phyloP scores from a whole-genome alignment of 1,284 basidiomycete species.

The Inonotus obliquus region DNA sequence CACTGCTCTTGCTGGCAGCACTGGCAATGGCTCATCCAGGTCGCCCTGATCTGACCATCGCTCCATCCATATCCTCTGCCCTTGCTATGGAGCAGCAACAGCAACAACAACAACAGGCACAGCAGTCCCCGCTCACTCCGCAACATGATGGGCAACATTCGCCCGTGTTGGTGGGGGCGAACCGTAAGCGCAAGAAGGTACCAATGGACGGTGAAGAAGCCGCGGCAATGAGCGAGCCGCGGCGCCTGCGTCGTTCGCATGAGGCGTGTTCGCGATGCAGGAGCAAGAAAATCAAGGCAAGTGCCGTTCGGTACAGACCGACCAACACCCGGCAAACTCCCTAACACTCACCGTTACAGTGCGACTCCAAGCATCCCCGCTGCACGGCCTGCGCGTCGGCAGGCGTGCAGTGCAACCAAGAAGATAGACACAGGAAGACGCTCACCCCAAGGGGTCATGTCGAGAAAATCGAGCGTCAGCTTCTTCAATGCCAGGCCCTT shows the following conservation, averaged over 20 bases:
- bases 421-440: conserved; percentile 78
- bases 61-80: conserved; percentile 49
- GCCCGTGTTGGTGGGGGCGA: conserved; percentile 22
- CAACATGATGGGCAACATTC: conserved; percentile 26
- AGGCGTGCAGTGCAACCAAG: conserved; percentile 72
- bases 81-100: conserved; percentile 55
- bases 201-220: conserved; percentile 50
- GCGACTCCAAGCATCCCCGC: conserved; percentile 81
- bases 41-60: conserved; percentile 38
- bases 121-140: conserved; percentile 26
- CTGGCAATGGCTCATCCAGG: conserved; percentile 44
- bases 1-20: conserved; percentile 21
- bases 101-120: conserved; percentile 26
- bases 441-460: conserved; percentile 77
- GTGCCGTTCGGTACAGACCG: conserved; percentile 77
- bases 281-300: conserved; percentile 91
- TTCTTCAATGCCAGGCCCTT: conserved; percentile 67
- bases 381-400: conserved; percentile 79
- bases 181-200: conserved; percentile 55
- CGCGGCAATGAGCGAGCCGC: conserved; percentile 55
- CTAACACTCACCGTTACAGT: conserved; percentile 41
- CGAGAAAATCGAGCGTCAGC: conserved; percentile 71
- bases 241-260: conserved; percentile 77
- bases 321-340: conserved; percentile 53
- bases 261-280: conserved; percentile 85